A percentile compares a stretch with the other conserved stretches of the same genome.
These are phyloP conservation scores for Yamadazyma siamensis DNA, from an alignment of 1,139 yeast genomes.

Conservation along the genomic window DNA sequence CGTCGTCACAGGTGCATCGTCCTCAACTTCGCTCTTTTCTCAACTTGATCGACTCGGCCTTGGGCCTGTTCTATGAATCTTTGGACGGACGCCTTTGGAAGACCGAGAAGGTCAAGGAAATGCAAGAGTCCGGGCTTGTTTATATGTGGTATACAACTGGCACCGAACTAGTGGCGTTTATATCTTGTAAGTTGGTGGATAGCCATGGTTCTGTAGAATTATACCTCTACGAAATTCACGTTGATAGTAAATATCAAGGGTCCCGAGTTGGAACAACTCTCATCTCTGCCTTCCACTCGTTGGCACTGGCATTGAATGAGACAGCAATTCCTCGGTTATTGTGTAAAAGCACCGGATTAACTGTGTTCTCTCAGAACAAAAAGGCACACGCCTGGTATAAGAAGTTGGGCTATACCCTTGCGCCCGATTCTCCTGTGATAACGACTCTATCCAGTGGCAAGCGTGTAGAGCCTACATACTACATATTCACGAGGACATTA, in stretches of 20 bases:
- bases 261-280: slow-evolving; percentile 32
- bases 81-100: slow-evolving; percentile 44
- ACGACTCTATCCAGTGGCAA: slow-evolving; percentile 35
- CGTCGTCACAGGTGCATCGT: neutral
- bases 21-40: slow-evolving; percentile 7
- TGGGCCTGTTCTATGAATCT: slow-evolving; percentile 26
- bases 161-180: slow-evolving; percentile 32
- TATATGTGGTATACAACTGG: slow-evolving; percentile 25
- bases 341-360: slow-evolving; percentile 35
- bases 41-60: slow-evolving; percentile 25
- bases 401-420: slow-evolving; percentile 32
- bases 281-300: slow-evolving; percentile 26
- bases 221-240: slow-evolving; percentile 56
- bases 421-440: slow-evolving; percentile 45
- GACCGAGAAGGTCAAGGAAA: slow-evolving; percentile 39
- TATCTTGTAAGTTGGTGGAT: slow-evolving; percentile 38
- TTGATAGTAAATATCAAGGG: slow-evolving; percentile 26
- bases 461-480: slow-evolving; percentile 30
- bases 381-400: slow-evolving; percentile 44
- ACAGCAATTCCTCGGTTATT: slow-evolving; percentile 2
- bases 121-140: slow-evolving; percentile 42
- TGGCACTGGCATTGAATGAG: slow-evolving; percentile 17
- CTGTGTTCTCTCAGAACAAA: slow-evolving; percentile 49
- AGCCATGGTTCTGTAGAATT: slow-evolving; percentile 32
- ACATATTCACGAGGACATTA: slow-evolving; percentile 10